phyloP scores from a whole-genome alignment of 139 green algal genomes.

The Volvox reticuliferus region DNA sequence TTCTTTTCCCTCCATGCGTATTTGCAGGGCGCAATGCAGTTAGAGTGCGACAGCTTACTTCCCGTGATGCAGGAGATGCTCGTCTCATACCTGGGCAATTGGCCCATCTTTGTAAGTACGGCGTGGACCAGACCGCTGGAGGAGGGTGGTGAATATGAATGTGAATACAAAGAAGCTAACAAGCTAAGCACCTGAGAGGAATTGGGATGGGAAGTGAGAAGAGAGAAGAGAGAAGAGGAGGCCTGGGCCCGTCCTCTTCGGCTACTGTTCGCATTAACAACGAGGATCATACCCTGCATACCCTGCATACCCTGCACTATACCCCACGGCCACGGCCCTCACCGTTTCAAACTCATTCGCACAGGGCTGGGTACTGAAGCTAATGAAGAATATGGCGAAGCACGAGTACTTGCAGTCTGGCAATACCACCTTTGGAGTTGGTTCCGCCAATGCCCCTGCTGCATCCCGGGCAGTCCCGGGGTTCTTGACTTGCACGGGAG shows the following conservation, averaged over 20 bases:
- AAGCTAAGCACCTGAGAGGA: too few species aligned
- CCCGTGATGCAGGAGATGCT: constrained; percentile 54
- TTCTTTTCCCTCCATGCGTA: not conserved
- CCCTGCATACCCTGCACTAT: too few species aligned
- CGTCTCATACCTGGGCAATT: constrained; percentile 52
- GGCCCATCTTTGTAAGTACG: constrained; percentile 45
- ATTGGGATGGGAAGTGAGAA: too few species aligned
- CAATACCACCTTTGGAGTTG: not conserved
- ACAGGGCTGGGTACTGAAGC: constrained; percentile 49
- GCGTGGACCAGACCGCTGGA: too few species aligned
- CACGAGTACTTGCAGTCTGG: constrained; percentile 40
- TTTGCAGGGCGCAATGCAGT: constrained; percentile 45
- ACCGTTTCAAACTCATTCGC: too few species aligned
- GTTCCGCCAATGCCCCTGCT: not conserved
- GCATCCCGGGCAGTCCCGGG: not conserved
- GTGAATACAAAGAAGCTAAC: too few species aligned
- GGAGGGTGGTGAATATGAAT: too few species aligned
- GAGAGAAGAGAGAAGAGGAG: too few species aligned
- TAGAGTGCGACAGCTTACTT: constrained; percentile 39
- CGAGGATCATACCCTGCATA: too few species aligned
- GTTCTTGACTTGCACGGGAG: not conserved
- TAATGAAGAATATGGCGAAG: constrained; percentile 56
- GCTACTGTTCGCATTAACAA: too few species aligned
- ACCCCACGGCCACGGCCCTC: too few species aligned
- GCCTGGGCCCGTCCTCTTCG: too few species aligned